These are phyloP conservation scores for Elsinoe batatas DNA, from an alignment of 2,329 filamentous ascomycete species.

Conservation along the genomic window DNA sequence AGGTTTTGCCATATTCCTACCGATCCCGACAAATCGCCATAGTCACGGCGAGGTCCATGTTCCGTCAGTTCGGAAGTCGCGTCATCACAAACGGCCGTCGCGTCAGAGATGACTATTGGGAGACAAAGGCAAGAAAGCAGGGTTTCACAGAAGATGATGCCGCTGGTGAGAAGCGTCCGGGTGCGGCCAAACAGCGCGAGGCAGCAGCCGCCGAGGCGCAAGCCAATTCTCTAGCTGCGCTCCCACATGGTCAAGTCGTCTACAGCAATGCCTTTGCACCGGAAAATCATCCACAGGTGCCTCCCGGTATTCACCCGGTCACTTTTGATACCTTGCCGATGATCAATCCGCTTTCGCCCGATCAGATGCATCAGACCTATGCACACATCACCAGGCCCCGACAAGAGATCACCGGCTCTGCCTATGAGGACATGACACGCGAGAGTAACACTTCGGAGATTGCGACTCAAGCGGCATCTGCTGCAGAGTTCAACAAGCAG, in stretches of 20 bases:
- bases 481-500: constrained; percentile 81
- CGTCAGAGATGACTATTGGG: constrained; percentile 98
- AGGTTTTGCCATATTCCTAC: constrained; percentile 94
- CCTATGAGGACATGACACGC: constrained; percentile 80
- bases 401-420: constrained; percentile 77
- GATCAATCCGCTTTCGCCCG: constrained; percentile 73
- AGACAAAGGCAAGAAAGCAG: constrained; percentile 91
- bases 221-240: constrained; percentile 50
- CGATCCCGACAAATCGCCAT: constrained; percentile 97
- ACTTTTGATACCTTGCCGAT: constrained; percentile 66
- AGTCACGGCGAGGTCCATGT: constrained; percentile 96
- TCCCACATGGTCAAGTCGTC: constrained; percentile 75
- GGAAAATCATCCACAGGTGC: constrained; percentile 25
- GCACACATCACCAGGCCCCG: constrained; percentile 73
- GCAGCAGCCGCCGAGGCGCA: constrained; percentile 58
- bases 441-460: constrained; percentile 68
- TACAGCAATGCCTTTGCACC: constrained; percentile 53
- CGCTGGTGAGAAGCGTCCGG: constrained; percentile 90
- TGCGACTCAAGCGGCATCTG: constrained; percentile 74
- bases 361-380: constrained; percentile 72
- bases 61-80: constrained; percentile 91
- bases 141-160: constrained; percentile 95
- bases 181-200: constrained; percentile 79
- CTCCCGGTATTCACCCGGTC: constrained; percentile 60
- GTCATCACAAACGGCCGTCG: constrained; percentile 82